A percentile compares a stretch with the other conserved stretches of the same genome.
Conservation (phyloP, 257 asterid genomes). For the Thymus mandschuricus region DNA sequence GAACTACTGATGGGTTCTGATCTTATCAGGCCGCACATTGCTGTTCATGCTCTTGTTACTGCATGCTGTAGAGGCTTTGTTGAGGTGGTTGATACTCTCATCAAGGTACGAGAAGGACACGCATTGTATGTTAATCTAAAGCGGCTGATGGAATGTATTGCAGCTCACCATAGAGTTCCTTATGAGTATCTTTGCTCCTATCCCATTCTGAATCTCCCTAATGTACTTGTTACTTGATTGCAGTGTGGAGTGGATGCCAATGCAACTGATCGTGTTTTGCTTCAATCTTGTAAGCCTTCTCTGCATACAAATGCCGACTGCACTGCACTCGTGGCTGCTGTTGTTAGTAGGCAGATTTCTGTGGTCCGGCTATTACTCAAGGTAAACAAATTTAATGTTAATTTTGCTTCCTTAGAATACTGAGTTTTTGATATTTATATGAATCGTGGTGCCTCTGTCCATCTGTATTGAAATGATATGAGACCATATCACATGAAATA, state of each 20-base stretch:
- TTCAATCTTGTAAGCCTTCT: constrained; percentile 74
- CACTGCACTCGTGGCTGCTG: constrained; percentile 74
- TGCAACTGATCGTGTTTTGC: constrained; percentile 63
- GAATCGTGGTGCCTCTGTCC: not conserved
- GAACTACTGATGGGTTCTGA: constrained; percentile 74
- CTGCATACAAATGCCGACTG: constrained; percentile 75
- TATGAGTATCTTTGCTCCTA: constrained; percentile 2
- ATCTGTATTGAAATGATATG: not conserved
- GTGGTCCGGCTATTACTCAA: constrained; percentile 62
- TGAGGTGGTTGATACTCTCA: constrained; percentile 60
- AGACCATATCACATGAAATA: not conserved
- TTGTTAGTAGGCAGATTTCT: constrained; percentile 72
- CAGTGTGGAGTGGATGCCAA: constrained; percentile 81
- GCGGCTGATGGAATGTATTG: constrained; percentile 1
- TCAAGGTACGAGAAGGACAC: constrained; percentile 47
- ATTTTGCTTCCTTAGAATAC: not conserved
- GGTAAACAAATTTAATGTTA: constrained; percentile 44
- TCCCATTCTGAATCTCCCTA: constrained; percentile 21
- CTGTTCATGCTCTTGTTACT: constrained; percentile 68
- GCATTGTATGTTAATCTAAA: no score
- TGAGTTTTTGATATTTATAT: constrained; percentile 8
- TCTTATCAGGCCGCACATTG: constrained; percentile 71
- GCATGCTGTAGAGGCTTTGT: constrained; percentile 77
- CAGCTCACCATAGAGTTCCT: constrained; percentile 7
- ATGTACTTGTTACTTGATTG: constrained; percentile 33